These are phyloP conservation scores for Phytophthora boehmeriae DNA, from an alignment of 352 stramenopile genomes.

Conservation along the genomic window DNA sequence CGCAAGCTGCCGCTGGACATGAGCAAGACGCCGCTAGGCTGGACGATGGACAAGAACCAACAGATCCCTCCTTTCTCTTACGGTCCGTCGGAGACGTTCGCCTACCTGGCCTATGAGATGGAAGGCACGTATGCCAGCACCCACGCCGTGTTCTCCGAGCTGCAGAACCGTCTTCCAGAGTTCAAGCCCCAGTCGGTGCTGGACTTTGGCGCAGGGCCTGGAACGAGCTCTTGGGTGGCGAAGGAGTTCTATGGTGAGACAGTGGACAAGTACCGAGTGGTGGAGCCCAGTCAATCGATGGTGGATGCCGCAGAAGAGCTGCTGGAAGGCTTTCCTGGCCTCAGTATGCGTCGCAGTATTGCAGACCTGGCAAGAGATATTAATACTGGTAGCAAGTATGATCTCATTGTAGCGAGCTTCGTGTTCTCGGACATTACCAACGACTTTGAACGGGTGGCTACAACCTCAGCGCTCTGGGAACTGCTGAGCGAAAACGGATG, in stretches of 20 bases:
- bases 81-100: slow-evolving; percentile 72
- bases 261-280: slow-evolving; percentile 67
- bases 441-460: slow-evolving; percentile 81
- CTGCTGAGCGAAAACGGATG: slow-evolving; percentile 75
- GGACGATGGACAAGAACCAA: slow-evolving; percentile 70
- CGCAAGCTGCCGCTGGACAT: slow-evolving; percentile 73
- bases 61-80: slow-evolving; percentile 76
- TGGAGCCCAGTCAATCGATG: slow-evolving; percentile 90
- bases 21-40: slow-evolving; percentile 79
- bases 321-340: slow-evolving; percentile 73
- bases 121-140: slow-evolving; percentile 72
- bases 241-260: slow-evolving; percentile 73
- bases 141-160: slow-evolving; percentile 72
- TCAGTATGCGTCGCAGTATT: slow-evolving; percentile 75
- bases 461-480: slow-evolving; percentile 82
- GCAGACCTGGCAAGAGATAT: slow-evolving; percentile 83
- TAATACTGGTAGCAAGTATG: slow-evolving; percentile 62
- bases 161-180: slow-evolving; percentile 53
- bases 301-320: slow-evolving; percentile 74
- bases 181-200: slow-evolving; percentile 73
- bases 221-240: slow-evolving; percentile 78
- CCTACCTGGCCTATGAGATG: slow-evolving; percentile 78
- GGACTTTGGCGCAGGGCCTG: slow-evolving; percentile 80
- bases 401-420: slow-evolving; percentile 77
- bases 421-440: slow-evolving; percentile 85